Base-by-base conservation (phyloP, 2,329 filamentous ascomycete genomes). In the Aspergillus sp. region DNA sequence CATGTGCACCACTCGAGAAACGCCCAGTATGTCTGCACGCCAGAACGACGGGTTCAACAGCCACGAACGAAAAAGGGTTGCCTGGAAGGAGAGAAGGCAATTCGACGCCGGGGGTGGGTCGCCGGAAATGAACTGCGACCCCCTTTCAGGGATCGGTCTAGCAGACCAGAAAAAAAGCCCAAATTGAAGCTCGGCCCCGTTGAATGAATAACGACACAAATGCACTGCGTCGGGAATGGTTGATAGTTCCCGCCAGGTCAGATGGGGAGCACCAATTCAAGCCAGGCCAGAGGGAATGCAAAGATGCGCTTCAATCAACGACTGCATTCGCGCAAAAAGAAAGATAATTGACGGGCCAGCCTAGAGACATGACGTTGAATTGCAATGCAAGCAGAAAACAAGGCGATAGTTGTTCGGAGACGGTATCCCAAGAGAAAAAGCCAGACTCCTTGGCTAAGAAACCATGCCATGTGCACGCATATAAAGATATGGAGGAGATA, bases 311-410 rank as follows among this genome's bases (percentile, higher is more conserved):
- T 8, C 10, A 13, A n/a, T 26, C 25, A 26, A 26, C 25, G 13
- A 26, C 25, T 14, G 13, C 13, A 14, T 12, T 7, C 28, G 40
- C 40, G 44, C 38, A 46, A 45, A 43, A 43, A 41, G 44, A 41
- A 43, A 36, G 40, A 44, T 26, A 7, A n/a, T 26, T 26, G 25
- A 26, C 8, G 25, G 25, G 13, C 25, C 25, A 7, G 25, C 25
- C 25, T 26, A 26, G 43, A 40, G 31, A 42, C 36, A 41, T 36
- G 35, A 47, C 39, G 52, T 52, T 56, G 47, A 51, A 43, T 45
- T 39, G 47, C 41, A 32, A 36, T 41, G 35, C 36, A 35, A 39
- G 42, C 36, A 45, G 15, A n/a, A n/a, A n/a, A n/a, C n/a, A n/a
- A n/a, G n/a, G 39, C 26, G 10, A 38, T 26, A 8, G 35, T 44